phyloP scores from a whole-genome alignment of 2,329 filamentous ascomycete genomes.

The Neopestalotiopsis clavispora region DNA sequence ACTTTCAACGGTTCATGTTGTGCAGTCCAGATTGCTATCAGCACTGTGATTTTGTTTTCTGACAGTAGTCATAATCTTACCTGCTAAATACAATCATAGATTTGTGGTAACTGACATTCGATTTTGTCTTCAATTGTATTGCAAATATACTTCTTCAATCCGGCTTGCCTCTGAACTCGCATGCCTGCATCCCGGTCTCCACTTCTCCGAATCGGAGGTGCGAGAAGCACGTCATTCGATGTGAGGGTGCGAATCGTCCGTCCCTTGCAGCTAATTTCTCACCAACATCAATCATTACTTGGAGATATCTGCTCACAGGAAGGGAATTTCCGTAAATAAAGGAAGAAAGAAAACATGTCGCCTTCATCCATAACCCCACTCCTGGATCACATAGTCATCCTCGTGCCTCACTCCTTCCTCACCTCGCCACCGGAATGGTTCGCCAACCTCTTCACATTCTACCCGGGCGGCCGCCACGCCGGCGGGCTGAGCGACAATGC shows the following conservation, averaged over 20 bases:
- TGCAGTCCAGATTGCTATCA: background rate
- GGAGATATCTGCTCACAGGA: too few species aligned
- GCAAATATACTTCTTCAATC: too few species aligned
- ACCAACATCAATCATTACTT: background rate
- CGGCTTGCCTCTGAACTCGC: too few species aligned
- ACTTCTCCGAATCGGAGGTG: constrained; percentile 3
- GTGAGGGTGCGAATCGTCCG: constrained; percentile 6
- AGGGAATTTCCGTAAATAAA: background rate
- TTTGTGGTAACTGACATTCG: too few species aligned
- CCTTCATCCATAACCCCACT: constrained; percentile 17
- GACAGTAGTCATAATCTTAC: too few species aligned
- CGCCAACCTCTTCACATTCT: constrained; percentile 59
- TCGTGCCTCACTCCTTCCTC: constrained; percentile 58
- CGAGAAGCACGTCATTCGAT: constrained; percentile 24
- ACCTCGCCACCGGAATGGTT: constrained; percentile 54
- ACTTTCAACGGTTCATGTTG: too few species aligned
- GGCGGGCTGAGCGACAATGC: constrained; percentile 66
- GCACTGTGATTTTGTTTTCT: too few species aligned
- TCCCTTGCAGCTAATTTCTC: background rate
- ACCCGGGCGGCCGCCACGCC: constrained; percentile 65
- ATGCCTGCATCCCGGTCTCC: background rate
- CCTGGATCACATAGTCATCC: constrained; percentile 69
- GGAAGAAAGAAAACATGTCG: background rate
- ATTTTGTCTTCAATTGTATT: too few species aligned
- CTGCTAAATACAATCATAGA: too few species aligned